Percentiles rank a stretch among this genome's conserved stretches.
Evolutionary conservation across 768 basidiomycete genomes (phyloP).

Genomic region (Rickenella mellea): DNA sequence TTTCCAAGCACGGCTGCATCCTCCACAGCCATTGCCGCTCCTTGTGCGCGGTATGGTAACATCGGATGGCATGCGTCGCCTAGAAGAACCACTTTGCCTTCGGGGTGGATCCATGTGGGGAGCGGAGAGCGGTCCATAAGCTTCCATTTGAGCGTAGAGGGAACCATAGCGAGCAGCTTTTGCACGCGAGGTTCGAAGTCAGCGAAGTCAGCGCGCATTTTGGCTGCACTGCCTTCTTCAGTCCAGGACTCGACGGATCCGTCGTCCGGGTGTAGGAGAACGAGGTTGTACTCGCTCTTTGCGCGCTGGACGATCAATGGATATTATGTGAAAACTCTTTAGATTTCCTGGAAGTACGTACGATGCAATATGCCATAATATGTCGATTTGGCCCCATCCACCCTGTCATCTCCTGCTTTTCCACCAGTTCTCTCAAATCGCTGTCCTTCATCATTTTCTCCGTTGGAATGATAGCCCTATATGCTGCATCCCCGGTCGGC

Average conservation of each 20-base stretch:
- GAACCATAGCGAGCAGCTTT: conserved; percentile 37
- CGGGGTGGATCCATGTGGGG: conserved; percentile 36
- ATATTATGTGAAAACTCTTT: not conserved
- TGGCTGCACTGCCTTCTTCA: conserved; percentile 28
- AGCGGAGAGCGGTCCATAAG: conserved; percentile 41
- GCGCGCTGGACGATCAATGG: conserved; percentile 11
- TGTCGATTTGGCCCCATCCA: conserved; percentile 17
- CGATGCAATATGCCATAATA: conserved; percentile 13
- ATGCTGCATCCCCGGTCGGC: conserved; percentile 23
- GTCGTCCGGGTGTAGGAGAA: conserved; percentile 31
- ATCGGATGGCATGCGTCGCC: conserved; percentile 54
- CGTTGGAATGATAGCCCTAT: conserved; percentile 14
- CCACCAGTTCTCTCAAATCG: conserved; percentile 9
- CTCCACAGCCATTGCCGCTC: conserved; percentile 43
- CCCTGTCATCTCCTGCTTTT: conserved; percentile 9
- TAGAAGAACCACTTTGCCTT: conserved; percentile 33
- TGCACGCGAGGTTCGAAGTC: conserved; percentile 40
- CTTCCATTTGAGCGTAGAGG: conserved; percentile 35
- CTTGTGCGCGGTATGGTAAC: conserved; percentile 50
- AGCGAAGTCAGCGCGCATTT: conserved; percentile 37
- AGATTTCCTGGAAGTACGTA: conserved; percentile 1
- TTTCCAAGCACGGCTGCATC: conserved; percentile 20
- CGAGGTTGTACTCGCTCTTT: conserved; percentile 35
- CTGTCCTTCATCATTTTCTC: conserved; percentile 11
- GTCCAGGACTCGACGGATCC: conserved; percentile 36